Conservation (phyloP, 768 basidiomycete species). For the Lactarius hengduanensis region DNA sequence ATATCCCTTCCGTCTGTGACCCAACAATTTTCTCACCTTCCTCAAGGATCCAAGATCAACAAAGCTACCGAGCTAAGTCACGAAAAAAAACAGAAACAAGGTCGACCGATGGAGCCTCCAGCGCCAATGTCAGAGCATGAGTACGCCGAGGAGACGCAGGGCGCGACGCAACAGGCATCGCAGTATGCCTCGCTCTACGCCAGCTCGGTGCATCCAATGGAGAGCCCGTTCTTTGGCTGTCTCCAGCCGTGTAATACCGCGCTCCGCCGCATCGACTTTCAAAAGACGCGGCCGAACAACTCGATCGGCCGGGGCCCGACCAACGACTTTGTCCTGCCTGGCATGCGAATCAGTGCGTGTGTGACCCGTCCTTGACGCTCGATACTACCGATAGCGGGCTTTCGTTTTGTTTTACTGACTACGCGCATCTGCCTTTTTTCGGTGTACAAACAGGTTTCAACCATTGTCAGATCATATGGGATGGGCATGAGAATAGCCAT, state of each 20-base stretch:
- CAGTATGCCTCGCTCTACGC: slow-evolving; percentile 4
- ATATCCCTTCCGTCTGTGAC: not conserved
- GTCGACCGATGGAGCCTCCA: not conserved
- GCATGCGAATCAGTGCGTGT: slow-evolving; percentile 70
- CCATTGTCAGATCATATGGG: slow-evolving; percentile 61
- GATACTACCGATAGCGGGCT: not conserved
- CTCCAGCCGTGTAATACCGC: slow-evolving; percentile 17
- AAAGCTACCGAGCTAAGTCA: not conserved
- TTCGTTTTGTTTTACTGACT: slow-evolving; percentile 3
- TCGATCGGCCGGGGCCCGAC: slow-evolving; percentile 19
- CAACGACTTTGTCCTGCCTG: slow-evolving; percentile 59
- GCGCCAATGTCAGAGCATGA: not conserved
- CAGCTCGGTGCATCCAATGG: slow-evolving; percentile 10
- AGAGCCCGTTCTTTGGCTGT: slow-evolving; percentile 23
- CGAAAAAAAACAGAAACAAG: not conserved
- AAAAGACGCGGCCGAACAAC: slow-evolving; percentile 14
- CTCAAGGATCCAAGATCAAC: not conserved
- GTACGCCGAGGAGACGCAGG: slow-evolving; percentile 22
- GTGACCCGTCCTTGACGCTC: slow-evolving; percentile 4
- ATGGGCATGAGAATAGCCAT: slow-evolving; percentile 45
- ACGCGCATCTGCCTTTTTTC: slow-evolving; percentile 27
- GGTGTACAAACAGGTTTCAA: slow-evolving; percentile 42
- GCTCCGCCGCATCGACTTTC: slow-evolving; percentile 23
- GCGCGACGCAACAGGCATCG: slow-evolving; percentile 27
- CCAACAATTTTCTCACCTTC: not conserved